A percentile compares a stretch with the other conserved stretches of the same genome.
Evolutionary conservation across 441 rosid species (phyloP).

Genomic region (Syzygium malaccense): DNA sequence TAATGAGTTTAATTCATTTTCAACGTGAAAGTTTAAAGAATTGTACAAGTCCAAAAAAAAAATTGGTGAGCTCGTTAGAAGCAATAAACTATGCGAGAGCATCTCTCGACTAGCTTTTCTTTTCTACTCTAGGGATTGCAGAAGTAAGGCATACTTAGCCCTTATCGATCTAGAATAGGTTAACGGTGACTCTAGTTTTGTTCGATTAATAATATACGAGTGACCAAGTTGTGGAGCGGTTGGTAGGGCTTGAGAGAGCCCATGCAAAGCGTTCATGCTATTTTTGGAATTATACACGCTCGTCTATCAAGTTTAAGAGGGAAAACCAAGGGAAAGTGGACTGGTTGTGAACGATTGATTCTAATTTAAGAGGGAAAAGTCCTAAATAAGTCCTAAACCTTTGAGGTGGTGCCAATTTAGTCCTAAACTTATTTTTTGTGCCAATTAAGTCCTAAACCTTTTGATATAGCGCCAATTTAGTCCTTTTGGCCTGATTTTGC

Average conservation of each 20-base stretch:
- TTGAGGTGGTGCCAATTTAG: too few species aligned
- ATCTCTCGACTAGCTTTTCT: background rate
- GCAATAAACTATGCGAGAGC: background rate
- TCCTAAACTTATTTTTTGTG: too few species aligned
- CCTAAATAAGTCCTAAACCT: too few species aligned
- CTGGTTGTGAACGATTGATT: background rate
- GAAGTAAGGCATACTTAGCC: background rate
- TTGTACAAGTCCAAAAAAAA: background rate
- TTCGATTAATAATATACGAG: background rate
- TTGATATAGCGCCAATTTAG: too few species aligned
- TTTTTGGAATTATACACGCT: background rate
- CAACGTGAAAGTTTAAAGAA: background rate
- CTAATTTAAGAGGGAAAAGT: background rate
- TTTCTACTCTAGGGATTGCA: background rate
- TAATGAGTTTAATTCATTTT: background rate
- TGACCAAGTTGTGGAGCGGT: background rate
- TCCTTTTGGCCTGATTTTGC: too few species aligned
- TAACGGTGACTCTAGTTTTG: background rate
- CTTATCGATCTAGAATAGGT: background rate
- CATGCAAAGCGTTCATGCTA: background rate
- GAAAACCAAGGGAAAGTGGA: background rate
- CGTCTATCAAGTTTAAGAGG: background rate
- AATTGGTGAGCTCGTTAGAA: background rate
- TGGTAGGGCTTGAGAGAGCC: background rate
- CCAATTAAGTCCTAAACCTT: too few species aligned